Base-by-base conservation (phyloP, 2,329 filamentous ascomycete genomes). In the Talaromyces sp. region DNA sequence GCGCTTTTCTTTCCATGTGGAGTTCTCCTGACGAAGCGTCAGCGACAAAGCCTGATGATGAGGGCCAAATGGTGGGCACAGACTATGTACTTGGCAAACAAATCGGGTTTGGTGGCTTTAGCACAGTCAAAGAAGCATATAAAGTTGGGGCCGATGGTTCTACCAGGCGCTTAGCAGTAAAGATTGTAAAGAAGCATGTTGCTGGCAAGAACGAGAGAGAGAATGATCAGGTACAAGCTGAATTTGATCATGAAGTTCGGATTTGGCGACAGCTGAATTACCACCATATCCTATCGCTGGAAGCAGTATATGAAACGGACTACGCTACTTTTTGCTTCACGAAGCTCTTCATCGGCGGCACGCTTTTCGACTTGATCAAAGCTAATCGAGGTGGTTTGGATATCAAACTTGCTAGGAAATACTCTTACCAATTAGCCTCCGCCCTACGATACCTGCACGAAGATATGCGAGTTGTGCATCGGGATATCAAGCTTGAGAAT, bases 241-340 rank as follows among this genome's bases (percentile, higher is more conserved):
- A 89, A 68, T 88, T 90, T 66, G 88, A 90, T 70, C 88, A 89
- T 67, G 88, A 90, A 78, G 85, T 90, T 54, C 83, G 85, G 50
- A 83, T 90, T 47, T 90, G 88, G 88, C 83, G 88, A 54, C 87
- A 87, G 70, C 77, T 90, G 50, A 83, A 83, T 63, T 87, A 90
- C 70, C 82, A 82, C 0, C 84, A 89, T 71, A 84, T 90, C 57
- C 76, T 90, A 35, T 83, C 85, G 0, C 80, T 90, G 8, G 82
- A 89, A 65, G 83, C 85, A 5, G 87, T 89, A 22, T 89, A 88
- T 73, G 87, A 88, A 68, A 88, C 86, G 14, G 85, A 88, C 54
- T 88, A 85, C 70, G 87, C 87, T n/a, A 89, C 87, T 0, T 90
- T 88, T 68, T 89, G 87, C 71, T 88, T 90, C 73, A 90, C 87